Evolutionary conservation across 768 basidiomycete species (phyloP).

Genomic region (Gloeostereum incarnatum): DNA sequence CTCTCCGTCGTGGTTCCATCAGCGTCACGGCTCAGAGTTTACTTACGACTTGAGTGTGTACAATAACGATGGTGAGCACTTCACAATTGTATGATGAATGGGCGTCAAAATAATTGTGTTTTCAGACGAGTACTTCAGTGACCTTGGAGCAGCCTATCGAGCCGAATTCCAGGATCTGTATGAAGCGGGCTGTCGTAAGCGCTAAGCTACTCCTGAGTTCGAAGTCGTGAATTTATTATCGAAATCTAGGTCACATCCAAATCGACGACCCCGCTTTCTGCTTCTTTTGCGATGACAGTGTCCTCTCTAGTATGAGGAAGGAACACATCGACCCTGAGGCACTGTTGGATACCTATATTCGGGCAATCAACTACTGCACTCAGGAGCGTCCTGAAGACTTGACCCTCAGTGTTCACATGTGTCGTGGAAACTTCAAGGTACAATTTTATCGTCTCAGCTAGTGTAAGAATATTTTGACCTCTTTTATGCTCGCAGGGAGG

Average conservation of each 20-base stretch:
- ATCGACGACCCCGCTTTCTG: slow-evolving; percentile 45
- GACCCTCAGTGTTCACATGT: slow-evolving; percentile 50
- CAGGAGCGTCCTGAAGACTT: slow-evolving; percentile 45
- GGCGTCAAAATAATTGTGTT: slow-evolving; percentile 1
- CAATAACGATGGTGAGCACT: slow-evolving; percentile 42
- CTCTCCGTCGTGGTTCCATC: slow-evolving; percentile 66
- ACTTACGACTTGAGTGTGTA: slow-evolving; percentile 55
- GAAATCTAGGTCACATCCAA: slow-evolving; percentile 35
- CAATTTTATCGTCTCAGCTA: slow-evolving; percentile 9
- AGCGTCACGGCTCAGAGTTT: slow-evolving; percentile 49
- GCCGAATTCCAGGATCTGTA: slow-evolving; percentile 41
- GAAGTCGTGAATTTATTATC: too few species aligned
- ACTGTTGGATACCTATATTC: slow-evolving; percentile 61
- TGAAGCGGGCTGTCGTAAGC: slow-evolving; percentile 39
- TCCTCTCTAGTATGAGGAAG: slow-evolving; percentile 43
- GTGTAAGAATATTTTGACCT: too few species aligned
- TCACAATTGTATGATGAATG: background rate
- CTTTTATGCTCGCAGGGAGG: too few species aligned
- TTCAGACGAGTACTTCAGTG: slow-evolving; percentile 45
- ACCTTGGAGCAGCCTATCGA: slow-evolving; percentile 35
- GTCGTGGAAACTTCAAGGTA: slow-evolving; percentile 45
- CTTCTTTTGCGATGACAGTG: slow-evolving; percentile 59
- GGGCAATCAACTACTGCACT: slow-evolving; percentile 52
- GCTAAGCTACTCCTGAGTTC: too few species aligned
- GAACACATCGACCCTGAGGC: slow-evolving; percentile 55